Percentiles rank a stretch among this genome's conserved stretches.
Evolutionary conservation across 345 rosid species (phyloP).

Genomic region (Pistacia vera): DNA sequence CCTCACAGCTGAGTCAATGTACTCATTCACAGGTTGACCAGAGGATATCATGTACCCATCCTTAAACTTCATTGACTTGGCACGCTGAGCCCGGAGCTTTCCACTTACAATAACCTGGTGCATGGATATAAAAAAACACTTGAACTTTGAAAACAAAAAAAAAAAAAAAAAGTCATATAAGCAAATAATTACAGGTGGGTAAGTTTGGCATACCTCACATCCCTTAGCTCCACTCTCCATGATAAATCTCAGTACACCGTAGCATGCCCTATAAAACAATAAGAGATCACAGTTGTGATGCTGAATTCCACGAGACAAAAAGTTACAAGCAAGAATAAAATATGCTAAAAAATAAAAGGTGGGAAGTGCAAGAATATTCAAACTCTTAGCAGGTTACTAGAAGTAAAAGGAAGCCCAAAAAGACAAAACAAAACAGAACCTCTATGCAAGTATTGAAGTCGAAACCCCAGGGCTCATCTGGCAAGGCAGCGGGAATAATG

Average conservation of each 20-base stretch:
- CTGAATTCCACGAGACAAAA: neutral
- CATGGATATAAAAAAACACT: neutral
- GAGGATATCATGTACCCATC: conserved; percentile 96
- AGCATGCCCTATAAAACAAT: conserved; percentile 61
- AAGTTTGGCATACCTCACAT: conserved; percentile 49
- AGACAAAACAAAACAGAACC: conserved; percentile 7
- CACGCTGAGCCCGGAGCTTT: conserved; percentile 78
- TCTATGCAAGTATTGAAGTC: conserved; percentile 23
- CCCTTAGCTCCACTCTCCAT: conserved; percentile 92
- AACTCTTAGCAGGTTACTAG: conserved; percentile 35
- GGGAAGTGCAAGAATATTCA: conserved; percentile 41
- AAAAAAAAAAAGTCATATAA: neutral
- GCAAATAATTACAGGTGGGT: neutral
- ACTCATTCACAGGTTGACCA: conserved; percentile 83
- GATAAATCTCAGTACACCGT: conserved; percentile 74
- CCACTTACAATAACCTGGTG: conserved; percentile 69
- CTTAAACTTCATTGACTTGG: conserved; percentile 86
- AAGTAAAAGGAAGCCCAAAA: conserved; percentile 44
- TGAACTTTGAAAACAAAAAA: neutral
- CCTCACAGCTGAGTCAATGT: conserved; percentile 79
- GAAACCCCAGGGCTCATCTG: conserved; percentile 8
- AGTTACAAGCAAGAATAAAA: neutral
- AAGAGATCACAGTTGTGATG: neutral
- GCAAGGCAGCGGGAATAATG: conserved; percentile 6
- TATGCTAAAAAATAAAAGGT: neutral